phyloP scores from a whole-genome alignment of 306 rosid genomes.

The Rosa chinensis region DNA sequence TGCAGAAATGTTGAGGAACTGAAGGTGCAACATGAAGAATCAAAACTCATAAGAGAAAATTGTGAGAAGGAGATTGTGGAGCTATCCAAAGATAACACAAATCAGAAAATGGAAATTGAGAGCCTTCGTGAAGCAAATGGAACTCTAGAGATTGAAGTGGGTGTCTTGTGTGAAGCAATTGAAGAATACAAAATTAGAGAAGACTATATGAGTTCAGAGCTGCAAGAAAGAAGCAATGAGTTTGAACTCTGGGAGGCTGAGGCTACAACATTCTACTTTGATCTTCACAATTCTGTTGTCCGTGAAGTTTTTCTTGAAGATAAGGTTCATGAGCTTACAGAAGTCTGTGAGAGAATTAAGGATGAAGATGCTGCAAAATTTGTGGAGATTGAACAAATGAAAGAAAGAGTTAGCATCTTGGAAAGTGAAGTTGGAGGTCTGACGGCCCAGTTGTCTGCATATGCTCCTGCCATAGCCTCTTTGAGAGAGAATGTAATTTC shows the following conservation, averaged over 20 bases:
- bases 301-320: constrained; percentile 85
- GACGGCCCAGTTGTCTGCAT: constrained; percentile 64
- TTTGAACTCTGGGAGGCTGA: constrained; percentile 94
- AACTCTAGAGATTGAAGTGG: constrained; percentile 57
- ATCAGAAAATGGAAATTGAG: constrained; percentile 63
- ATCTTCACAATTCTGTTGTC: constrained; percentile 77
- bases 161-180: constrained; percentile 50
- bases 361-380: constrained; percentile 61
- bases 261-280: constrained; percentile 85
- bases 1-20: constrained; percentile 53
- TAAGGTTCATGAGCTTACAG: constrained; percentile 74
- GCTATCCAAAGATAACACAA: constrained; percentile 51
- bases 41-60: constrained; percentile 42
- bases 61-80: constrained; percentile 59
- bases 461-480: constrained; percentile 69
- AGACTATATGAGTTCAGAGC: constrained; percentile 68
- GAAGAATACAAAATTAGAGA: constrained; percentile 67
- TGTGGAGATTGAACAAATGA: constrained; percentile 58
- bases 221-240: constrained; percentile 72
- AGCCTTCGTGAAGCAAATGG: constrained; percentile 56
- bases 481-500: constrained; percentile 72
- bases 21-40: constrained; percentile 57
- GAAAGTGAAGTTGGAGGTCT: constrained; percentile 75
- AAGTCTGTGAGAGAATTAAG: constrained; percentile 60
- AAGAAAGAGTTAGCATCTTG: constrained; percentile 46